Base-by-base conservation (phyloP, 1,139 yeast genomes). In the Scheffersomyces segobiensis region DNA sequence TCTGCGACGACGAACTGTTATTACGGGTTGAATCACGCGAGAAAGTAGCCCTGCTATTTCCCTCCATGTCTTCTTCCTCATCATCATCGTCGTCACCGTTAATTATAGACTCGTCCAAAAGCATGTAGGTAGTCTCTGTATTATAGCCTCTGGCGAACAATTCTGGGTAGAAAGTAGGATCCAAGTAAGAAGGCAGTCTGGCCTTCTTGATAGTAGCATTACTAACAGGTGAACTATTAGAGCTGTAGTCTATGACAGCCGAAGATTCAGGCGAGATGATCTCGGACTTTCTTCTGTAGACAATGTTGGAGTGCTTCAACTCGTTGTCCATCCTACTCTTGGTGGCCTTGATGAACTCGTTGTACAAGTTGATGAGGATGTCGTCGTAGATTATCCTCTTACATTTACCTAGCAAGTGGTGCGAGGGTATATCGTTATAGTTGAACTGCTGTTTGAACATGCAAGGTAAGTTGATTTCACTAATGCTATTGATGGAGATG, bases 391-490 rank as follows among this genome's bases (percentile, higher is more conserved):
- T 71, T 46, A 71, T 64, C 56, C 67, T 65, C 52, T 67, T 69
- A 71, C 72, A 58, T 66, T 63, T 53, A 57, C 57, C 19, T 64
- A 56, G 47, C 56, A 57, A 56, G 55, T 61, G 46, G 46, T 39
- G 12, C 50, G 58, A 51, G 12, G 68, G 69, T 32, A 55, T 24
- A 42, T 26, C 21, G 22, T 50, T 49, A 46, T n/a, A 53, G 42
- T 22, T 20, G 26, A 61, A 46, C 42, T 54, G 60, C 10, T 51
- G 55, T 57, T 48, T 65, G 63, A 52, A 49, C 20, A 26, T 60
- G 56, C 68, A 67, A 0, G 80, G 78, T 10, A 77, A 59, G 57
- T 78, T 78, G 60, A 78, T 70, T 60, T 78, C 81, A 59, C 71
- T 72, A n/a, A 66, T 61, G 2, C 76, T 67, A 53, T 75, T 73